A percentile compares a stretch with the other conserved stretches of the same genome.
phyloP scores from a whole-genome alignment of 2,329 filamentous ascomycete species.

The Fusarium ambrosium region DNA sequence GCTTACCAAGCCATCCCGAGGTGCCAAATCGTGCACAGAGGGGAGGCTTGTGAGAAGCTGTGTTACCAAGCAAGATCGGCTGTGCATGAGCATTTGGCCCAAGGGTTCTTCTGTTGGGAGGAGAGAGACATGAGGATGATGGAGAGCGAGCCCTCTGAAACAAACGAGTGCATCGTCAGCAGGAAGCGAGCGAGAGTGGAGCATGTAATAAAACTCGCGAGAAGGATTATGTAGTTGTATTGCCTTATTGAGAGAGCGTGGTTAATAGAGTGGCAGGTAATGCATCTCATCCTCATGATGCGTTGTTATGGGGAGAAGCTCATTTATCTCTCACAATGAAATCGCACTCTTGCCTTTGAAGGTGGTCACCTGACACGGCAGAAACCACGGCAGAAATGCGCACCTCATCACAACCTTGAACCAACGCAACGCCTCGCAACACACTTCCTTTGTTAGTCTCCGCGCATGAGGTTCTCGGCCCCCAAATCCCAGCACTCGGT shows the following conservation, averaged over 20 bases:
- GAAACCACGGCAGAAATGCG: neutral
- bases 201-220: neutral
- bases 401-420: conserved; percentile 1
- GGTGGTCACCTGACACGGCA: conserved; percentile 19
- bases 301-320: neutral
- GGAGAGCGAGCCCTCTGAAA: neutral
- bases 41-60: conserved; percentile 1
- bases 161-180: neutral
- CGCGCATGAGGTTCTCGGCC: conserved; percentile 33
- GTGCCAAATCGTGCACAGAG: neutral
- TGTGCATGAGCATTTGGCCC: neutral
- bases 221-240: neutral
- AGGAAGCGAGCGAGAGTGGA: neutral
- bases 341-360: neutral
- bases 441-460: conserved; percentile 15
- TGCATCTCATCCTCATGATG: neutral
- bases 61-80: neutral
- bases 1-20: conserved; percentile 6
- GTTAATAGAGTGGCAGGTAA: neutral
- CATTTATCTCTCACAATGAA: neutral
- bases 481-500: conserved; percentile 37
- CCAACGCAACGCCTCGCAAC: neutral
- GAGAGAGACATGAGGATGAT: neutral
- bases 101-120: neutral
- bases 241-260: neutral